Evolutionary conservation across 768 basidiomycete genomes (phyloP), one percentile per base, ranked within the genome.

Genomic region (Rhizopogon vinicolor): DNA sequence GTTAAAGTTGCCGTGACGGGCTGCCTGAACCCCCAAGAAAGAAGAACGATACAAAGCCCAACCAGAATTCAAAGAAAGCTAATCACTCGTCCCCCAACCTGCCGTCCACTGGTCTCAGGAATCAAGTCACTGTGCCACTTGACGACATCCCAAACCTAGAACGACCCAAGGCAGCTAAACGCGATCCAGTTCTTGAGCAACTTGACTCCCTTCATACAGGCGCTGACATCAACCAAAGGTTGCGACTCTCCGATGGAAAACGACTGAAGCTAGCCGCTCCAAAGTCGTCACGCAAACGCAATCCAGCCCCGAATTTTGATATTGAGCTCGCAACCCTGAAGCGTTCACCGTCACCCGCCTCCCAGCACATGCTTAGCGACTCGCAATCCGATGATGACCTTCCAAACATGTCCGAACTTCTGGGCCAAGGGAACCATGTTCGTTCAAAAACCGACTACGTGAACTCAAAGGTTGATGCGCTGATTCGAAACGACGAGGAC

Each of bases 1-100:
- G 48, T 46, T 28, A n/a, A 59, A 93, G 91, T 65, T 92, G 91
- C 62, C 80, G 84, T 39, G 86, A 91, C 22, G 91, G 91, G 1
- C 62, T 87, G 12, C 60, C 67, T 13, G 82, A 79, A 51, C 84
- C 84, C 25, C 78, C 70, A 28, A 79, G 72, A 58, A 74, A 68
- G 60, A 64, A 53, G 53, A 50, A 52, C 10, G 49, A 53, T 57
- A 25, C 52, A 63, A 51, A 72, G 22, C 44, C 51, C 6, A 25
- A 8, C n/a, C 51, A 55, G 48, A 49, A 35, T 37, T 22, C 35
- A 37, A 49, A 49, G 35, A 49, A 49, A 37, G 14, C 35, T 49
- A 14, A 22, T 13, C 7, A 37, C 35, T 37, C 48, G 14, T 48
- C 46, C 7, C 5, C 19, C 46, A 31, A 48, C 33, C 13, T 35